These are phyloP conservation scores for Penicillium antarcticum DNA, from an alignment of 495 filamentous ascomycete genomes.

Conservation along the genomic window DNA sequence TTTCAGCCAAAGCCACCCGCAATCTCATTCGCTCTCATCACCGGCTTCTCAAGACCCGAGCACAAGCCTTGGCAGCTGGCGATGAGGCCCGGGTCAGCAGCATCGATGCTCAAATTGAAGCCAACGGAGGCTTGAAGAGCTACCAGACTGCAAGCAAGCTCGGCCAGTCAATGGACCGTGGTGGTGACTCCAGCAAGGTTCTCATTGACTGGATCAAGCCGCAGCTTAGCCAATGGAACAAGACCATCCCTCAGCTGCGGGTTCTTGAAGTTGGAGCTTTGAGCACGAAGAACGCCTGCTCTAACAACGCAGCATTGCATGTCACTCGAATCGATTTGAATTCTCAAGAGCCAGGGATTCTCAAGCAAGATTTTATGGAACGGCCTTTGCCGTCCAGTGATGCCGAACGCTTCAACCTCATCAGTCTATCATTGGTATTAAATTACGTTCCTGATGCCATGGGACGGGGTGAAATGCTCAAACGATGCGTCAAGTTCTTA, in stretches of 20 bases:
- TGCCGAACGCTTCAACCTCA: constrained; percentile 73
- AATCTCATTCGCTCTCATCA: constrained; percentile 83
- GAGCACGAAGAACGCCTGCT: constrained; percentile 80
- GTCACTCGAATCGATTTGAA: constrained; percentile 88
- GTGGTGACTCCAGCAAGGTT: constrained; percentile 85
- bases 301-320: constrained; percentile 63
- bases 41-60: constrained; percentile 71
- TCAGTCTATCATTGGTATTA: constrained; percentile 91
- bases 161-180: constrained; percentile 78
- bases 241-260: constrained; percentile 38
- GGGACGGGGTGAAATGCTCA: constrained; percentile 84
- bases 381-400: constrained; percentile 63
- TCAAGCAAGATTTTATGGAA: constrained; percentile 92
- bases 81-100: constrained; percentile 53
- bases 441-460: constrained; percentile 83
- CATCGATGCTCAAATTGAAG: constrained; percentile 59
- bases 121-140: constrained; percentile 71
- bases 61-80: constrained; percentile 61
- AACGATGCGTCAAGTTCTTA: constrained; percentile 55
- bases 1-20: constrained; percentile 78
- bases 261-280: constrained; percentile 91
- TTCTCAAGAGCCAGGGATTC: constrained; percentile 75
- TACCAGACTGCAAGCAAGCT: constrained; percentile 90
- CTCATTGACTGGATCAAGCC: constrained; percentile 81
- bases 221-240: constrained; percentile 24